A percentile compares a stretch with the other conserved stretches of the same genome.
Conservation (phyloP, 306 rosid species). For the Dalbergia cochinchinensis region DNA sequence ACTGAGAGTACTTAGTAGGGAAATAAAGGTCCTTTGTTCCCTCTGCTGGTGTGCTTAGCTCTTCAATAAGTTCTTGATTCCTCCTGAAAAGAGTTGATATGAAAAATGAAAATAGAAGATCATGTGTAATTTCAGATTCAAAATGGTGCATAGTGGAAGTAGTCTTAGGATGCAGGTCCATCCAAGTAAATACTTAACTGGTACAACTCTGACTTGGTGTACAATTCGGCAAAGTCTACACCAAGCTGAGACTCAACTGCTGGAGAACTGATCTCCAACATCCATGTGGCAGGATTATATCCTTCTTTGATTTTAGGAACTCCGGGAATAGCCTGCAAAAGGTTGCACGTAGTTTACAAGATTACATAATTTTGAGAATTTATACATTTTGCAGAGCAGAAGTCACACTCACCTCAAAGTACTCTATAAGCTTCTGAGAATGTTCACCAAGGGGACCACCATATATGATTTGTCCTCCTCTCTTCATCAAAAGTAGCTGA, state of each 20-base stretch:
- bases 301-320: constrained; percentile 59
- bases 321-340: constrained; percentile 58
- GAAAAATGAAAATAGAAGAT: constrained; percentile 29
- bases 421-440: constrained; percentile 55
- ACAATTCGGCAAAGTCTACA: constrained; percentile 60
- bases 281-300: constrained; percentile 63
- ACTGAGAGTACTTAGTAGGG: constrained; percentile 52
- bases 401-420: constrained; percentile 61
- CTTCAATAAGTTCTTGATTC: constrained; percentile 54
- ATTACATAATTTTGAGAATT: constrained; percentile 33
- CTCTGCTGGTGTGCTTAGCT: constrained; percentile 52
- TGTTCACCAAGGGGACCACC: constrained; percentile 61
- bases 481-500: constrained; percentile 63
- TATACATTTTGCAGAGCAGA: constrained; percentile 14
- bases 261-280: constrained; percentile 60
- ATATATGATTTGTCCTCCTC: constrained; percentile 66
- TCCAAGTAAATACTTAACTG: constrained; percentile 44
- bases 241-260: constrained; percentile 50
- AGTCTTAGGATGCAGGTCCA: no score
- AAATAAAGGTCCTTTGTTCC: constrained; percentile 60
- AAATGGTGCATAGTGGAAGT: neutral
- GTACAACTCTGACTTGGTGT: constrained; percentile 55
- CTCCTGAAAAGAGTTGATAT: constrained; percentile 52
- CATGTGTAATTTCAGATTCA: constrained; percentile 26
- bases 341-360: constrained; percentile 18